phyloP scores from a whole-genome alignment of 805 yeast genomes.

The Teunomyces lycoperdinae region DNA sequence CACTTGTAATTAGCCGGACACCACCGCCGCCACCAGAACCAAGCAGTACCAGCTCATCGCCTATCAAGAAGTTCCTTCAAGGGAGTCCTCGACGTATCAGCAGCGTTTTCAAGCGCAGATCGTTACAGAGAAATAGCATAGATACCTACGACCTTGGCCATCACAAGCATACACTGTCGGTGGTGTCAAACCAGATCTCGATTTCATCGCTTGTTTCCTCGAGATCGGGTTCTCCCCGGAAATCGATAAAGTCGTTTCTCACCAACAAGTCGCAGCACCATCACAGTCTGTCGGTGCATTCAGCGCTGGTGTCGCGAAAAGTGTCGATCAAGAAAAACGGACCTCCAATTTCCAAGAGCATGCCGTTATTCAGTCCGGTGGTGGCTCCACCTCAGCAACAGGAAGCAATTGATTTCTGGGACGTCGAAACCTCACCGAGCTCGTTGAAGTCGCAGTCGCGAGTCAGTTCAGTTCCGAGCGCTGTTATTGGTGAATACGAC shows the following conservation, averaged over 20 bases:
- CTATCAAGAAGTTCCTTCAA: constrained; percentile 29
- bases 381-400: constrained; percentile 1
- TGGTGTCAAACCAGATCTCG: constrained; percentile 26
- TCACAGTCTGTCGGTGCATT: constrained; percentile 13
- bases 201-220: constrained; percentile 24
- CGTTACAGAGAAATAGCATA: constrained; percentile 4
- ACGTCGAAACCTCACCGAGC: constrained; percentile 28
- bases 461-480: constrained; percentile 49
- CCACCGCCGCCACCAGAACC: constrained; percentile 9
- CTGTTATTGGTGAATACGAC: constrained; percentile 62
- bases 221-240: constrained; percentile 31
- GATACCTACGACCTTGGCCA: constrained; percentile 8
- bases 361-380: not conserved
- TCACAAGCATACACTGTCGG: constrained; percentile 28
- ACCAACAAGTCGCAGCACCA: constrained; percentile 9
- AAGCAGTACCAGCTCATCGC: constrained; percentile 22
- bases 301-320: constrained; percentile 2
- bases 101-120: constrained; percentile 18
- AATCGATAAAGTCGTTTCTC: constrained; percentile 21
- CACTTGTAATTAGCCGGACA: not conserved
- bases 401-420: constrained; percentile 22
- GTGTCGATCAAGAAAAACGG: not conserved
- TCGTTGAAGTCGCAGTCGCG: constrained; percentile 37
- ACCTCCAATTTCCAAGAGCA: not conserved
- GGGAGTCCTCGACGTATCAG: constrained; percentile 29